Evolutionary conservation across 2,329 filamentous ascomycete genomes (phyloP), one percentile per base, ranked within the genome.

Genomic region (Aspergillus sp.): DNA sequence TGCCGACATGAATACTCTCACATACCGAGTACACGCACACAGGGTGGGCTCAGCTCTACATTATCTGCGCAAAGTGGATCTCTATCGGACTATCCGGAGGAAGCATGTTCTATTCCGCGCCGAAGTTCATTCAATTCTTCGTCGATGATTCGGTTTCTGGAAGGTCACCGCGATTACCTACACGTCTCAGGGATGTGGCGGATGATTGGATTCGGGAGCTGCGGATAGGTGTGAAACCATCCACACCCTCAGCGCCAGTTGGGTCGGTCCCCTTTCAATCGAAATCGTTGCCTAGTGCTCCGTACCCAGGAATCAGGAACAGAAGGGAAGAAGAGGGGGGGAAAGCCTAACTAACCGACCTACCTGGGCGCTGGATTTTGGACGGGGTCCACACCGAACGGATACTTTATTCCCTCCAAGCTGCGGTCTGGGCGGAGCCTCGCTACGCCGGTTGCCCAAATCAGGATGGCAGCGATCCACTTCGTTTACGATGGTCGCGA

Each of bases 331-430:
- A 21, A 30, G 52, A 45, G 52, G 23, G 51, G 28, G 28, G 28
- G 28, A 28, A 28, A 38, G 36, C n/a, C 23, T 38, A 21, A n/a
- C 53, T 30, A 45, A 55, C 53, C 51, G 51, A 53, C 51, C 19
- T 43, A 21, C 10, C 41, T 21, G 17, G 41, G 41, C n/a, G 39
- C 39, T 19, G 39, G 39, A 43, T 43, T 43, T n/a, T 28, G 9
- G 6, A 51, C 41, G n/a, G 28, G 38, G 17, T 43, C 59, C 58
- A 59, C 59, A 54, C 58, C 28, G 53, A 60, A 53, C 58, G 61
- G 58, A 58, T 64, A 65, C 63, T 63, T 65, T 65, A 65, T 62
- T 65, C 57, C 58, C 62, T 64, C 62, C 63, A 65, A 65, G 63
- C 63, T 65, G 60, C 63, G 60, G 63, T 64, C 63, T 64, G 58